phyloP scores from a whole-genome alignment of 768 basidiomycete species.

The Austroboletus eburneus region DNA sequence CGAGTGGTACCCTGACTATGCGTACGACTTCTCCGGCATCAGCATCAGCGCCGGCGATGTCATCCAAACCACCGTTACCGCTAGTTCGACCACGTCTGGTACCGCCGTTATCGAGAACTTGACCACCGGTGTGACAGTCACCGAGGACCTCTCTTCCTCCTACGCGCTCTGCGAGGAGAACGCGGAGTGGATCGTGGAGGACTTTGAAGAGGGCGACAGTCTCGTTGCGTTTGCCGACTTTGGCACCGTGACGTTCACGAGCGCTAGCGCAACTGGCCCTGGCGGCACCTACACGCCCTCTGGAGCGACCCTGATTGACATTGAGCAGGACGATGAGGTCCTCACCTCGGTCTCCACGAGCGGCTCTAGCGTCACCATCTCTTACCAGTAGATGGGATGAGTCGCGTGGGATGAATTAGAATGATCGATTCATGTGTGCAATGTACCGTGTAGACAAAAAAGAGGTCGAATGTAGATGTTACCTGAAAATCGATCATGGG shows the following conservation, averaged over 20 bases:
- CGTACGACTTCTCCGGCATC: not conserved
- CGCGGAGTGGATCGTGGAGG: not conserved
- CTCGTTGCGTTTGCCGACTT: not conserved
- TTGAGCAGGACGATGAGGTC: not conserved
- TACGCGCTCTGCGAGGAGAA: not conserved
- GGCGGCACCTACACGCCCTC: not conserved
- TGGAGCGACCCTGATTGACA: not conserved
- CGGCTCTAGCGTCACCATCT: not conserved
- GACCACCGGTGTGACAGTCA: not conserved
- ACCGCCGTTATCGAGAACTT: not conserved
- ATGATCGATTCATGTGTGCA: too few relatives aligned
- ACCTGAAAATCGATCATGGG: too few relatives aligned
- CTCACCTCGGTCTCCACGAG: not conserved
- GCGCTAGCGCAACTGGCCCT: not conserved
- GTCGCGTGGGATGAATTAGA: too few relatives aligned
- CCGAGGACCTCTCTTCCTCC: not conserved
- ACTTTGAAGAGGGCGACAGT: not conserved
- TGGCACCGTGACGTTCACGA: not conserved
- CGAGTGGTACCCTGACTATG: not conserved
- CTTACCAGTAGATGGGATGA: too few relatives aligned
- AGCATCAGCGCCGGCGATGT: not conserved
- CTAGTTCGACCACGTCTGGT: not conserved
- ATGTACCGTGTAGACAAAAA: too few relatives aligned
- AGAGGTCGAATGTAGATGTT: too few relatives aligned
- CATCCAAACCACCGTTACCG: not conserved